Evolutionary conservation across 2,329 filamentous ascomycete species (phyloP).

Genomic region (Sarocladium brachiariae): DNA sequence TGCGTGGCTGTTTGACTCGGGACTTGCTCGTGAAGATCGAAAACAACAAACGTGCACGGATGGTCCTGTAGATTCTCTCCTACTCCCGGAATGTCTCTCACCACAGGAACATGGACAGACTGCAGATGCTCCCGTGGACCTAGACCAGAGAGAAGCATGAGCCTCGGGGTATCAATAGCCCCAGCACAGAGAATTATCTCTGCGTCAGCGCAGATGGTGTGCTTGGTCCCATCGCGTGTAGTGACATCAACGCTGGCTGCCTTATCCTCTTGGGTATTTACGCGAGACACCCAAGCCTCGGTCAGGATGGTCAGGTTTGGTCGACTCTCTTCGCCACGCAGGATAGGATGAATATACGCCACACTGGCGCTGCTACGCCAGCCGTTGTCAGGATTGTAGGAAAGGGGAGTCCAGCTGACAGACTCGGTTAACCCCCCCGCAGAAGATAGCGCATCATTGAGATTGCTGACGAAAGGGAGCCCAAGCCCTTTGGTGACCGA

Average conservation of each 20-base stretch:
- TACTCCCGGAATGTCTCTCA: slow-evolving; percentile 47
- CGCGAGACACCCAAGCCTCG: slow-evolving; percentile 69
- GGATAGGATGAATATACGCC: slow-evolving; percentile 76
- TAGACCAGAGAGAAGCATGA: slow-evolving; percentile 40
- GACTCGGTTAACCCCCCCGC: slow-evolving; percentile 61
- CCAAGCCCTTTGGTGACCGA: slow-evolving; percentile 66
- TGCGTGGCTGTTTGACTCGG: slow-evolving; percentile 70
- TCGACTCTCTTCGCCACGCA: slow-evolving; percentile 64
- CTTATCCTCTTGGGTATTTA: slow-evolving; percentile 57
- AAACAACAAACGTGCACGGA: slow-evolving; percentile 39
- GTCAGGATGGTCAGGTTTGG: slow-evolving; percentile 72
- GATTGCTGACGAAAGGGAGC: slow-evolving; percentile 69
- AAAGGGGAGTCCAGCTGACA: slow-evolving; percentile 63
- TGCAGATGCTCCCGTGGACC: slow-evolving; percentile 32
- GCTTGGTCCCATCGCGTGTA: background rate
- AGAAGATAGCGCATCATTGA: slow-evolving; percentile 68
- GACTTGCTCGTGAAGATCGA: slow-evolving; percentile 64
- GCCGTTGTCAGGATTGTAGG: slow-evolving; percentile 75
- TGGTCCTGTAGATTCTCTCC: slow-evolving; percentile 52
- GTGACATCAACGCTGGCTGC: slow-evolving; percentile 51
- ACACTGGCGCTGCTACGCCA: slow-evolving; percentile 69
- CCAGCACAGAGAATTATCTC: slow-evolving; percentile 43
- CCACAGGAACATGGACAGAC: slow-evolving; percentile 28
- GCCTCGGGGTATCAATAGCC: slow-evolving; percentile 42
- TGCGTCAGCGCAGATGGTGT: slow-evolving; percentile 32